These are phyloP conservation scores for Metahyphopichia silvanorum DNA, from an alignment of 805 yeast genomes.

Conservation along the genomic window DNA sequence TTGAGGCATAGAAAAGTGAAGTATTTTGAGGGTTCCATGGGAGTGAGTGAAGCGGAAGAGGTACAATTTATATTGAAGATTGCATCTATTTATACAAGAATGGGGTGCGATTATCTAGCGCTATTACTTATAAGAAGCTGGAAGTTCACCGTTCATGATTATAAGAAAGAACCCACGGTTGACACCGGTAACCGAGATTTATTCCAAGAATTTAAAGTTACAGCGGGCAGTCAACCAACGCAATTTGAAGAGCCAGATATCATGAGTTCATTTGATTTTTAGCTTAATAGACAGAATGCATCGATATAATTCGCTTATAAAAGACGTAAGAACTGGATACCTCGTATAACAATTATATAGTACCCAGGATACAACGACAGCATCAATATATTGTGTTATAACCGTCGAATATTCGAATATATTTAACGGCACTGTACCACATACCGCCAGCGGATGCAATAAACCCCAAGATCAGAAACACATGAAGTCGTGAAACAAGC, in stretches of 20 bases:
- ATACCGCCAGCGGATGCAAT: background rate
- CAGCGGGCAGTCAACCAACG: constrained; percentile 44
- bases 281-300: constrained; percentile 6
- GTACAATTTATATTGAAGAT: constrained; percentile 60
- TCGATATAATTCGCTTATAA: background rate
- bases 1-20: constrained; percentile 52
- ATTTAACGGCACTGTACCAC: background rate
- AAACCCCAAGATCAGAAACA: background rate
- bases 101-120: constrained; percentile 89
- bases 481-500: background rate
- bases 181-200: background rate
- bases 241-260: constrained; percentile 65
- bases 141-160: constrained; percentile 44
- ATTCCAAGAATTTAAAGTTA: constrained; percentile 12
- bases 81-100: constrained; percentile 65
- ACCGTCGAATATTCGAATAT: background rate
- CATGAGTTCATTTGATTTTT: constrained; percentile 67
- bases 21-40: constrained; percentile 49
- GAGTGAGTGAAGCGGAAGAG: constrained; percentile 47
- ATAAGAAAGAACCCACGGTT: background rate
- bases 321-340: no score
- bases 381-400: background rate
- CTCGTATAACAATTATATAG: background rate
- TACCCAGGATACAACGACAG: background rate
- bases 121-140: constrained; percentile 62